Evolutionary conservation across 2,329 filamentous ascomycete species (phyloP).

Genomic region (Colletotrichum paranaense): DNA sequence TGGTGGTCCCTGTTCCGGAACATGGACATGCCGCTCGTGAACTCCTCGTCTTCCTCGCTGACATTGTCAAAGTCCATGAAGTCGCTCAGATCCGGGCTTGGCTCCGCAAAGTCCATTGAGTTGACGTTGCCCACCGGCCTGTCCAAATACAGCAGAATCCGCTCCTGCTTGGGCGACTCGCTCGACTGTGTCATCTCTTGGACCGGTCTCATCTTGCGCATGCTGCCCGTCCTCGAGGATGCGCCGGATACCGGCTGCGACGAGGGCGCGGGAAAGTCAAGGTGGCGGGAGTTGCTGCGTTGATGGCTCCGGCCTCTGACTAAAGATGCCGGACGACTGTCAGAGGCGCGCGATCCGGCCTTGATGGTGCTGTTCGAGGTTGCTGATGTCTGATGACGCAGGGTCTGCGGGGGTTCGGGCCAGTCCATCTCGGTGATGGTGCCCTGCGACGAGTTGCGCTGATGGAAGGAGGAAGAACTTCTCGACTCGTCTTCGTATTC

Average conservation of each 20-base stretch:
- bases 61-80: slow-evolving; percentile 48
- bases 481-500: slow-evolving; percentile 53
- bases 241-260: neutral
- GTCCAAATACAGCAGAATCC: slow-evolving; percentile 46
- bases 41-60: slow-evolving; percentile 38
- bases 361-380: slow-evolving; percentile 36
- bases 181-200: neutral
- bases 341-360: slow-evolving; percentile 9
- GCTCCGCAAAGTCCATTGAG: slow-evolving; percentile 44
- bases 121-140: slow-evolving; percentile 40
- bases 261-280: neutral
- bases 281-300: slow-evolving; percentile 2
- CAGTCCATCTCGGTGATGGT: slow-evolving; percentile 32
- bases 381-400: slow-evolving; percentile 33
- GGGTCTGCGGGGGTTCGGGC: slow-evolving; percentile 29
- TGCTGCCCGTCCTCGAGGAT: slow-evolving; percentile 12
- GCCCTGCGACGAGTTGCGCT: slow-evolving; percentile 30
- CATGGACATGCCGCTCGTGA: slow-evolving; percentile 20
- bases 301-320: neutral
- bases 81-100: slow-evolving; percentile 52
- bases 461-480: neutral
- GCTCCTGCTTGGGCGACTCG: slow-evolving; percentile 42
- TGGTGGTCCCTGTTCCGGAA: neutral
- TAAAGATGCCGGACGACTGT: slow-evolving; percentile 2
- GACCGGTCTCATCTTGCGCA: slow-evolving; percentile 4